phyloP scores from a whole-genome alignment of 2,329 filamentous ascomycete species.

The Colletotrichum sublineola region DNA sequence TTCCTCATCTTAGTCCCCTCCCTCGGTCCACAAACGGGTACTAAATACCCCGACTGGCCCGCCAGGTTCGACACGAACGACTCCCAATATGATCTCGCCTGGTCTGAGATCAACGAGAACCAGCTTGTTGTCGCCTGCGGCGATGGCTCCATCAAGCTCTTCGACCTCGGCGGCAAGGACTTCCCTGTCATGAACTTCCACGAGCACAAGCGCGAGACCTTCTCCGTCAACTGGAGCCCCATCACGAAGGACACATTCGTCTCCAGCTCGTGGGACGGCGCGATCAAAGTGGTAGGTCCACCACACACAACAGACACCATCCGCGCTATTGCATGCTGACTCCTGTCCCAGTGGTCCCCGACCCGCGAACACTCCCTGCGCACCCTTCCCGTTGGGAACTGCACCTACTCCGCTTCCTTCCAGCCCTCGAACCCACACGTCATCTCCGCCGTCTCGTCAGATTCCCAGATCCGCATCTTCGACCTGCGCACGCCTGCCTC shows the following conservation, averaged over 20 bases:
- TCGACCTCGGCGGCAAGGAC: slow-evolving; percentile 83
- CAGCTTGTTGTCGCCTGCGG: slow-evolving; percentile 91
- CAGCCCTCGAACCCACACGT: slow-evolving; percentile 89
- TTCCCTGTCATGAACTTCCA: slow-evolving; percentile 94
- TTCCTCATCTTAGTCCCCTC: not conserved
- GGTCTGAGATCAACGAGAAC: slow-evolving; percentile 97
- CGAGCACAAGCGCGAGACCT: slow-evolving; percentile 93
- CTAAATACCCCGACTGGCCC: not conserved
- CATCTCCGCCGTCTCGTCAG: slow-evolving; percentile 88
- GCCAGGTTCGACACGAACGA: slow-evolving; percentile 95
- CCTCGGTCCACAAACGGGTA: not conserved
- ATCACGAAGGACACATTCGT: slow-evolving; percentile 91
- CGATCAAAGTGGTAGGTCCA: slow-evolving; percentile 82
- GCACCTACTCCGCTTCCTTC: slow-evolving; percentile 94
- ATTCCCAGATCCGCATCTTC: slow-evolving; percentile 90
- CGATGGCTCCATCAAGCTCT: slow-evolving; percentile 95
- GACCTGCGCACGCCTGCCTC: slow-evolving; percentile 89
- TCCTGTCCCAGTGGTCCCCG: slow-evolving; percentile 79
- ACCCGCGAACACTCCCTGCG: slow-evolving; percentile 79
- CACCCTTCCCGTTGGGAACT: slow-evolving; percentile 91
- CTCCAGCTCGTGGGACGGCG: slow-evolving; percentile 95
- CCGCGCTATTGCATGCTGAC: slow-evolving; percentile 2
- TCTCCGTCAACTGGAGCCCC: slow-evolving; percentile 93
- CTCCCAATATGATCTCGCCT: slow-evolving; percentile 92
- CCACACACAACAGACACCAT: not conserved